These are phyloP conservation scores for Teratosphaeria zuluensis DNA, from an alignment of 2,329 filamentous ascomycete species.

Conservation along the genomic window DNA sequence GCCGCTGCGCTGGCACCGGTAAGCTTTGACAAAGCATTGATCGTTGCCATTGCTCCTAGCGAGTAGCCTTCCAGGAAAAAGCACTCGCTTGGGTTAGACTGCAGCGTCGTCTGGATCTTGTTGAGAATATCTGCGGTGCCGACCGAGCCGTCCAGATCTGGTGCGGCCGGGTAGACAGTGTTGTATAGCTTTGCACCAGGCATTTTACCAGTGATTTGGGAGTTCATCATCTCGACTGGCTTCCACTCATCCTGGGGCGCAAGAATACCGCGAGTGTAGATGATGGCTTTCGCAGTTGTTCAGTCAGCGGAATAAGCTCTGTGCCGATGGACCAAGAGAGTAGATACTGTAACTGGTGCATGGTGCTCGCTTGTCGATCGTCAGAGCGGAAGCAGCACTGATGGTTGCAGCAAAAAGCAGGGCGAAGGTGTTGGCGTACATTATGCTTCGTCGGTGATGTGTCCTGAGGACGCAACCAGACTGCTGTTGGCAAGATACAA, in stretches of 20 bases:
- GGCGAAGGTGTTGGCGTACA: too few relatives aligned
- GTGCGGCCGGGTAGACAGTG: conserved; percentile 26
- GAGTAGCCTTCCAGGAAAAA: conserved; percentile 31
- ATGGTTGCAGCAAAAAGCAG: neutral
- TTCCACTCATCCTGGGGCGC: conserved; percentile 16
- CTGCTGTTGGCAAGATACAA: too few relatives aligned
- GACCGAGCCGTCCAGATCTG: conserved; percentile 17
- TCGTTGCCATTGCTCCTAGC: conserved; percentile 28
- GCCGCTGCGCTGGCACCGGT: conserved; percentile 26
- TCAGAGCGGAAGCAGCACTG: neutral
- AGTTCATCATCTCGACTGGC: conserved; percentile 28
- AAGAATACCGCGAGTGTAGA: conserved; percentile 18
- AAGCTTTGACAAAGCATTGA: conserved; percentile 24
- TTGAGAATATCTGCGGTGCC: conserved; percentile 27
- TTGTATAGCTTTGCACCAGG: conserved; percentile 27
- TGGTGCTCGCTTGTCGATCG: too few relatives aligned
- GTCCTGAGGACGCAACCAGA: too few relatives aligned
- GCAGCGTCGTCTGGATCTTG: conserved; percentile 20
- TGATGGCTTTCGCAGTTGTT: conserved; percentile 8
- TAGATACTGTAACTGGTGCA: neutral
- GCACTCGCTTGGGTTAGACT: conserved; percentile 21
- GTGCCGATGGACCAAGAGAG: too few relatives aligned
- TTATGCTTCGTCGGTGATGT: too few relatives aligned
- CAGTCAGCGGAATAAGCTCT: neutral
- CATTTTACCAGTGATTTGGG: conserved; percentile 15